Evolutionary conservation across 306 rosid species (phyloP).

Genomic region (Ochetophila trinervis): DNA sequence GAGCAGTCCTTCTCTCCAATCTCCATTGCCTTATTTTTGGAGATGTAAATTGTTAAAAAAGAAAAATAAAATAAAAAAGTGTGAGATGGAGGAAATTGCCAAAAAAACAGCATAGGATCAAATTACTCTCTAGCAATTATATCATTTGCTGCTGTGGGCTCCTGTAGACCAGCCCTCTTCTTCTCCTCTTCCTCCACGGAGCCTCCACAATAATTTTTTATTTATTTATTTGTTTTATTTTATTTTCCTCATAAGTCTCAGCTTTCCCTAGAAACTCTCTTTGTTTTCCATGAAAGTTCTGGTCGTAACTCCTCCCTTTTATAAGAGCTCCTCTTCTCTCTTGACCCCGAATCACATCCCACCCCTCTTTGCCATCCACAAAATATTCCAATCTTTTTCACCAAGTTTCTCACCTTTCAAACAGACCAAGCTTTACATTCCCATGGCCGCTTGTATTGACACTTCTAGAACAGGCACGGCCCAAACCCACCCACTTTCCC

Average conservation of each 20-base stretch:
- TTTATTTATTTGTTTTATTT: background rate
- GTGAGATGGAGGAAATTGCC: too few species aligned
- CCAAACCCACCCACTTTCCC: constrained; percentile 36
- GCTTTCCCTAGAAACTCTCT: background rate
- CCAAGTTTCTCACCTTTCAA: constrained; percentile 16
- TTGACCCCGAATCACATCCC: constrained; percentile 20
- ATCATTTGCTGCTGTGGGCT: background rate
- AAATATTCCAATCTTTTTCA: constrained; percentile 21
- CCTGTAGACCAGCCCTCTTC: background rate
- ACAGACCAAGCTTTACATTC: background rate
- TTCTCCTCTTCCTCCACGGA: background rate
- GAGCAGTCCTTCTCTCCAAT: too few species aligned
- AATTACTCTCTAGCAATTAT: too few species aligned
- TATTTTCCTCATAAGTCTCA: background rate
- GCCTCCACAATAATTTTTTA: background rate
- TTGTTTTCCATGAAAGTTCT: constrained; percentile 31
- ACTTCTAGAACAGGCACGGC: constrained; percentile 14
- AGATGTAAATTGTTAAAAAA: too few species aligned
- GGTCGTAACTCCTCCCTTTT: constrained; percentile 6
- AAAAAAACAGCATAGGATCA: too few species aligned
- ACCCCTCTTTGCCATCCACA: constrained; percentile 2
- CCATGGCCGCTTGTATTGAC: constrained; percentile 56
- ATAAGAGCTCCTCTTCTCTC: constrained; percentile 10
- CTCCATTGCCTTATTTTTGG: too few species aligned
- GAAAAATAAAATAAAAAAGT: too few species aligned